Percentiles rank a stretch among this genome's conserved stretches.
phyloP scores from a whole-genome alignment of 1,284 basidiomycete species.

The Cryptococcus sp. region DNA sequence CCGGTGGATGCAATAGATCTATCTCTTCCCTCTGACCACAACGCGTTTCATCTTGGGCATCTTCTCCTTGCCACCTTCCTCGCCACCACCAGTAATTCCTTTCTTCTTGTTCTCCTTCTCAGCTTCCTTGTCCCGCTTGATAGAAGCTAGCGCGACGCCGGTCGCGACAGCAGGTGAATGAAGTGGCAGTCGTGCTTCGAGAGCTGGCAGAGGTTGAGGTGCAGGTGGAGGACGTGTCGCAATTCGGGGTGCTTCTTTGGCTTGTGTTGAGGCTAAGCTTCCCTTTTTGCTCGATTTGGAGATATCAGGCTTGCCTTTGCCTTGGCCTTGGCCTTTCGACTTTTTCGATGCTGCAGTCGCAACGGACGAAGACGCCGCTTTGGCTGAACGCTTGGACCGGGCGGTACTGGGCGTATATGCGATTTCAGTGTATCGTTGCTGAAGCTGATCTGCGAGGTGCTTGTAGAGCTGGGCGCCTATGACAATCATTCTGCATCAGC shows the following conservation, averaged over 20 bases:
- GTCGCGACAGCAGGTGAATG: constrained; percentile 48
- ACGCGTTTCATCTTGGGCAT: constrained; percentile 48
- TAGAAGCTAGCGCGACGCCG: constrained; percentile 47
- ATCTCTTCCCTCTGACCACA: constrained; percentile 46
- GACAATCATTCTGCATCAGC: background rate
- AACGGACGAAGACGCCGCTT: background rate
- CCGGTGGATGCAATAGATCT: background rate
- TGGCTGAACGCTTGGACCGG: constrained; percentile 12
- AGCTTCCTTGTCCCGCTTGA: constrained; percentile 50
- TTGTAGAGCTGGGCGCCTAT: constrained; percentile 81
- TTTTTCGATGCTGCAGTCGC: constrained; percentile 7
- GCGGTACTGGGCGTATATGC: constrained; percentile 58
- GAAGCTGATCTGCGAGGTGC: constrained; percentile 72
- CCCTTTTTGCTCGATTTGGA: constrained; percentile 16
- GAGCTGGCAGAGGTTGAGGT: constrained; percentile 41
- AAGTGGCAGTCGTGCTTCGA: constrained; percentile 50
- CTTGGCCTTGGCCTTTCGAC: too few species aligned
- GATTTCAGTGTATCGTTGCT: constrained; percentile 68
- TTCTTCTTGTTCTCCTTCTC: constrained; percentile 53
- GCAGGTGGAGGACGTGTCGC: constrained; percentile 39
- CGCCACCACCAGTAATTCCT: constrained; percentile 27
- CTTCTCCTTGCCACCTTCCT: constrained; percentile 33
- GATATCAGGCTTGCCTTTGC: constrained; percentile 10
- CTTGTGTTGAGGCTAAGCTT: background rate
- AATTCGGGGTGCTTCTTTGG: constrained; percentile 13